These are phyloP conservation scores for Termitomyces sp. DNA, from an alignment of 1,284 basidiomycete species.

Conservation along the genomic window DNA sequence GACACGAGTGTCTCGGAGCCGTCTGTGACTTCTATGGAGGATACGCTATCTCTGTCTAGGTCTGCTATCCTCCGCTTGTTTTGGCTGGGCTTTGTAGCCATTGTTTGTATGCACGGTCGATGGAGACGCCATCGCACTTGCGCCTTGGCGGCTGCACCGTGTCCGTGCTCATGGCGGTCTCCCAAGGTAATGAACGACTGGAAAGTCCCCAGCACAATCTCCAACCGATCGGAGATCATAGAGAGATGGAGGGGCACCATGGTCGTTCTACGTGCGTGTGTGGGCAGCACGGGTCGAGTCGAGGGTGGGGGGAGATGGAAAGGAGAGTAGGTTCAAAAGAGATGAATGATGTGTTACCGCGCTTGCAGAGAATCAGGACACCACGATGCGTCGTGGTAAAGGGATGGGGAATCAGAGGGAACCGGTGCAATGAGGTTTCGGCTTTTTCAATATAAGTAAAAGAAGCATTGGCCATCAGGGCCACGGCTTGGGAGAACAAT, in stretches of 20 bases:
- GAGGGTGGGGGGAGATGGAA: background rate
- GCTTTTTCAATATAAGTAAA: conserved; percentile 13
- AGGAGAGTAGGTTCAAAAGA: background rate
- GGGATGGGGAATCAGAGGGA: background rate
- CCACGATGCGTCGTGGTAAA: conserved; percentile 2
- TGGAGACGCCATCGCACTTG: conserved; percentile 4
- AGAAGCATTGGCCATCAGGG: conserved; percentile 10
- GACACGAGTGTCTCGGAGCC: conserved; percentile 9
- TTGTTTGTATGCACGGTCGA: conserved; percentile 5
- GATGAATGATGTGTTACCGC: background rate
- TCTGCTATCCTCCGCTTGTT: conserved; percentile 2
- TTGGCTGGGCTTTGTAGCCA: background rate
- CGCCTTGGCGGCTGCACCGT: background rate
- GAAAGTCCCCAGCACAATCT: conserved; percentile 6
- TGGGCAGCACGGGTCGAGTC: background rate
- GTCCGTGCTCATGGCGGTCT: background rate
- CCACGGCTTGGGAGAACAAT: conserved; percentile 11
- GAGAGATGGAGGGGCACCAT: conserved; percentile 1
- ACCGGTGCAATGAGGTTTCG: conserved; percentile 4
- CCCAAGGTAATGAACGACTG: conserved; percentile 3
- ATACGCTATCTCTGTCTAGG: conserved; percentile 1
- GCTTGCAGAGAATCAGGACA: background rate
- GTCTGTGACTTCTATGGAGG: conserved; percentile 4
- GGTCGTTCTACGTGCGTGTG: background rate
- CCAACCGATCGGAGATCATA: conserved; percentile 5